Percentiles rank a stretch among this genome's conserved stretches.
These are phyloP conservation scores for Schizosaccharomyces lindneri DNA, from an alignment of 805 yeast species.

Conservation along the genomic window DNA sequence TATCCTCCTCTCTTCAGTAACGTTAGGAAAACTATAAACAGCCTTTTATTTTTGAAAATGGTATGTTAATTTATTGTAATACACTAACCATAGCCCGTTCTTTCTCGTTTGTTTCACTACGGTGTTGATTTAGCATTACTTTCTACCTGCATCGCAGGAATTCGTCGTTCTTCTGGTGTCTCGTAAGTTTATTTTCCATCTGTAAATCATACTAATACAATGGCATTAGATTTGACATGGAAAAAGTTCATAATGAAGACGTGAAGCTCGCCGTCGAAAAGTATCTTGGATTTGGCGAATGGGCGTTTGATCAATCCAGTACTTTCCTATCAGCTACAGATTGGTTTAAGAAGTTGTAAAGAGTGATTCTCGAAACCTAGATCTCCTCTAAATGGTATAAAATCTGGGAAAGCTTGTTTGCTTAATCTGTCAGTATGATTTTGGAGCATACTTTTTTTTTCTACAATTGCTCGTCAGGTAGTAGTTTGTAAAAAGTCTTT, in stretches of 20 bases:
- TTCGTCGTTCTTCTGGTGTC: constrained; percentile 61
- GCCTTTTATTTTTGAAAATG: background rate
- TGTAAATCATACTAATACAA: too few relatives aligned
- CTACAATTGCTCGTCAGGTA: too few relatives aligned
- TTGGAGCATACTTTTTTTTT: too few relatives aligned
- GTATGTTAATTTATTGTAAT: background rate
- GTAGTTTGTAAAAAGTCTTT: too few relatives aligned
- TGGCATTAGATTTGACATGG: constrained; percentile 19
- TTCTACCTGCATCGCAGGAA: constrained; percentile 65
- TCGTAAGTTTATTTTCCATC: constrained; percentile 13
- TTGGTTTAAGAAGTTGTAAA: background rate
- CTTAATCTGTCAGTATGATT: too few relatives aligned
- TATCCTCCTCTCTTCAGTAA: background rate
- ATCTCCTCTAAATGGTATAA: background rate
- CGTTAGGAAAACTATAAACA: background rate
- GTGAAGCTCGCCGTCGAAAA: constrained; percentile 21
- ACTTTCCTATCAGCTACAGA: background rate
- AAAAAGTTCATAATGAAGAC: constrained; percentile 24
- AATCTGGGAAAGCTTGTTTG: too few relatives aligned
- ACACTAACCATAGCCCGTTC: constrained; percentile 12
- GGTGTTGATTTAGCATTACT: constrained; percentile 54
- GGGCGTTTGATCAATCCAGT: constrained; percentile 27
- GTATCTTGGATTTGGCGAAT: constrained; percentile 71
- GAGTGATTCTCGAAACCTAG: background rate
- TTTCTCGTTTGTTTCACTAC: constrained; percentile 45